Evolutionary conservation across 2,329 filamentous ascomycete genomes (phyloP).

Genomic region (Penicillium sp.): DNA sequence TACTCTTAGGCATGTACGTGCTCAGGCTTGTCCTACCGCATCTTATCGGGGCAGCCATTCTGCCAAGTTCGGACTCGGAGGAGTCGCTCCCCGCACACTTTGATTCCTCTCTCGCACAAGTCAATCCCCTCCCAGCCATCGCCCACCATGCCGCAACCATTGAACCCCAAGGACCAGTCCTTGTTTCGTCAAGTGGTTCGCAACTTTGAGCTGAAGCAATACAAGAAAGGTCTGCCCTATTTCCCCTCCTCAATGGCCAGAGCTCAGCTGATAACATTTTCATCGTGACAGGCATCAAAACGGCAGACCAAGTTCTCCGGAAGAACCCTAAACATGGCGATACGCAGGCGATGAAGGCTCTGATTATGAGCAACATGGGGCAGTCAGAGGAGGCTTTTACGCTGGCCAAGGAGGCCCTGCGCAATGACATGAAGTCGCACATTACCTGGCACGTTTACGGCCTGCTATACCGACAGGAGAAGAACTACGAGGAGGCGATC

Average conservation of each 20-base stretch:
- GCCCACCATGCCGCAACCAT: constrained; percentile 48
- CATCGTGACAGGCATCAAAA: constrained; percentile 70
- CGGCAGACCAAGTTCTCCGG: constrained; percentile 92
- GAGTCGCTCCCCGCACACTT: constrained; percentile 37
- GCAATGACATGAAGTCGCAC: constrained; percentile 97
- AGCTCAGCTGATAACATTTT: constrained; percentile 22
- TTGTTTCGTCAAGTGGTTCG: constrained; percentile 95
- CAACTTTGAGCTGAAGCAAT: constrained; percentile 97
- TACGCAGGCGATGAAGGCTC: constrained; percentile 97
- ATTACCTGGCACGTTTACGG: constrained; percentile 99
- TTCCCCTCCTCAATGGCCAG: constrained; percentile 4
- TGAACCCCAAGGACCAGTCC: constrained; percentile 80
- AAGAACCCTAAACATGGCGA: constrained; percentile 97
- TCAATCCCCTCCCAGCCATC: constrained; percentile 29
- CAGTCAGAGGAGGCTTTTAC: constrained; percentile 93
- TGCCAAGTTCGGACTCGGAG: constrained; percentile 30
- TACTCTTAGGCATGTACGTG: neutral
- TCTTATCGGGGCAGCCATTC: constrained; percentile 23
- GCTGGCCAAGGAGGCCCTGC: constrained; percentile 87
- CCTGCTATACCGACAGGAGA: constrained; percentile 84
- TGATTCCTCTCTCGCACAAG: constrained; percentile 36
- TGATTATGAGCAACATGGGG: constrained; percentile 90
- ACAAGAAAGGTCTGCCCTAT: constrained; percentile 70
- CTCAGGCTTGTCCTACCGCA: constrained; percentile 1
- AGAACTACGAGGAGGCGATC: constrained; percentile 98